phyloP scores from a whole-genome alignment of 768 basidiomycete genomes.

The Macrolepiota fuliginosa region DNA sequence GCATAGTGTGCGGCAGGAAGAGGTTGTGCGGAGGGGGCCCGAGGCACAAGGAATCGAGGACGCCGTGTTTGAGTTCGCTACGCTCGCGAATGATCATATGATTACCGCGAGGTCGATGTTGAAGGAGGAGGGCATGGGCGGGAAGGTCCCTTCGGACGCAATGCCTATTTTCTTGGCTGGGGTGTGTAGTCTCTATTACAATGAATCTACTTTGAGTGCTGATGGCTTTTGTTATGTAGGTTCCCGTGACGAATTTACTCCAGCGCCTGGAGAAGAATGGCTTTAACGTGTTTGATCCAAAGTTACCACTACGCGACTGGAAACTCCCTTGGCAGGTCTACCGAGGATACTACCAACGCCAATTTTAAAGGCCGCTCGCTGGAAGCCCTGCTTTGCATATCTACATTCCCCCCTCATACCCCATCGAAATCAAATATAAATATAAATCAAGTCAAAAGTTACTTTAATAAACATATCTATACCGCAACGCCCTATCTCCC shows the following conservation, averaged over 20 bases:
- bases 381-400: background rate
- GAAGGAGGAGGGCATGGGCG: constrained; percentile 44
- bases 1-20: constrained; percentile 77
- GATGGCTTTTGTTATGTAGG: constrained; percentile 35
- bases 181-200: constrained; percentile 41
- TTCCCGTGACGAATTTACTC: constrained; percentile 67
- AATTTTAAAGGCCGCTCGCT: constrained; percentile 27
- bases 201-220: constrained; percentile 2
- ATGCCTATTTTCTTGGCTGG: constrained; percentile 73
- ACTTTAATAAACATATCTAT: constrained; percentile 38
- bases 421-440: background rate
- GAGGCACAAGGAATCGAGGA: constrained; percentile 63
- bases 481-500: constrained; percentile 38
- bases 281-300: constrained; percentile 70
- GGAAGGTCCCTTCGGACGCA: constrained; percentile 51
- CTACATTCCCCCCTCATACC: background rate
- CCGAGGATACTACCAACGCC: constrained; percentile 38
- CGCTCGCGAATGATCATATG: constrained; percentile 77
- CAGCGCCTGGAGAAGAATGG: constrained; percentile 61
- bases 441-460: background rate
- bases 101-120: constrained; percentile 72
- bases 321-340: constrained; percentile 72
- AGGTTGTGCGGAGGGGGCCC: constrained; percentile 61
- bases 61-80: constrained; percentile 83
- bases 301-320: constrained; percentile 69